Percentiles rank a stretch among this genome's conserved stretches.
phyloP scores from a whole-genome alignment of 768 basidiomycete species.

The Lactifluus subvellereus region DNA sequence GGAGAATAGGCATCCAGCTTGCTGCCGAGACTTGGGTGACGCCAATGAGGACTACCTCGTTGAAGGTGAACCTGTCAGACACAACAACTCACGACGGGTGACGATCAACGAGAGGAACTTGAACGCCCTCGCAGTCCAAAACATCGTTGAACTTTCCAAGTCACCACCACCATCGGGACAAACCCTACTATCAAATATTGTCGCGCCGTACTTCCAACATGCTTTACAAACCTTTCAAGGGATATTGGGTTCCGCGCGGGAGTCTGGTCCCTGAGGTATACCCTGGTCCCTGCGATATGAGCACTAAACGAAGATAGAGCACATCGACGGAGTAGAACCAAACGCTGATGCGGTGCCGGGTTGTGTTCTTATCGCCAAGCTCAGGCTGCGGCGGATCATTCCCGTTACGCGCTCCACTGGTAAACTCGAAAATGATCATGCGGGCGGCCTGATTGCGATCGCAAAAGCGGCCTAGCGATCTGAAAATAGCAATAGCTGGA shows the following conservation, averaged over 20 bases:
- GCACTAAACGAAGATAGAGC: neutral
- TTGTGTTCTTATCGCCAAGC: slow-evolving; percentile 7
- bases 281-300: slow-evolving; percentile 13
- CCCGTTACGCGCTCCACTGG: neutral
- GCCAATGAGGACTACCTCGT: slow-evolving; percentile 19
- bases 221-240: slow-evolving; percentile 12
- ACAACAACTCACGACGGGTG: neutral
- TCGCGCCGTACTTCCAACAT: slow-evolving; percentile 12
- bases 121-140: slow-evolving; percentile 7
- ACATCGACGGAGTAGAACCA: neutral
- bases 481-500: too few species aligned
- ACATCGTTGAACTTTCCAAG: neutral
- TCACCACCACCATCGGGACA: neutral
- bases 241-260: neutral
- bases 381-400: slow-evolving; percentile 6
- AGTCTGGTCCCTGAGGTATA: slow-evolving; percentile 6
- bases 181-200: slow-evolving; percentile 5
- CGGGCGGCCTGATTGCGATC: too few species aligned
- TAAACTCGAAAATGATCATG: too few species aligned
- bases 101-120: neutral
- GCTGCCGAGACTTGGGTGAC: slow-evolving; percentile 19
- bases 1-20: slow-evolving; percentile 22
- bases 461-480: too few species aligned
- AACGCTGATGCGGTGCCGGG: slow-evolving; percentile 12
- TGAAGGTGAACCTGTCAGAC: neutral